These are phyloP conservation scores for Colletotrichum sp. DNA, from an alignment of 2,329 filamentous ascomycete genomes.

Conservation along the genomic window DNA sequence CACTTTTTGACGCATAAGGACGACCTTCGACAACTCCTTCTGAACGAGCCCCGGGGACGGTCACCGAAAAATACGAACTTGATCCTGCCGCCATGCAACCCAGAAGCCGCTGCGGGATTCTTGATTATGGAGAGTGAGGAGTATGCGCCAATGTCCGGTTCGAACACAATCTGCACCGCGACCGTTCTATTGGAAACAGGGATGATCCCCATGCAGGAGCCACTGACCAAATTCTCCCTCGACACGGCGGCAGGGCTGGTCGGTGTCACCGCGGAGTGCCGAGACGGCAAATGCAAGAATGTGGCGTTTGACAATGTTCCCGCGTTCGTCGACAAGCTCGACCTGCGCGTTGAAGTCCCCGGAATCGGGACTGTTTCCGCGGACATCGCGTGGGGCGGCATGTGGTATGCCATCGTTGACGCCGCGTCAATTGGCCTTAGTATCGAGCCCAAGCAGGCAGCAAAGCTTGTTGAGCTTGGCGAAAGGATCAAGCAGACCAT, in stretches of 20 bases:
- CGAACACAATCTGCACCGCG: constrained; percentile 45
- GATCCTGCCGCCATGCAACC: constrained; percentile 43
- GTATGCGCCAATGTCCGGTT: constrained; percentile 39
- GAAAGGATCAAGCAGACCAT: constrained; percentile 47
- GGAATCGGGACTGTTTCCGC: constrained; percentile 43
- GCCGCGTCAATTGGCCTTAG: constrained; percentile 37
- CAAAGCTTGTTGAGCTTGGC: constrained; percentile 44
- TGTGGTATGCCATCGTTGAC: constrained; percentile 49
- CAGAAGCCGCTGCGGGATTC: constrained; percentile 45
- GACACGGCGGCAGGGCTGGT: constrained; percentile 46
- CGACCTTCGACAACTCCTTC: constrained; percentile 37
- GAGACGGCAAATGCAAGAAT: constrained; percentile 44
- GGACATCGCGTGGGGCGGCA: constrained; percentile 52
- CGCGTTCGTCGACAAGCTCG: constrained; percentile 44
- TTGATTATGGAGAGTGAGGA: constrained; percentile 32
- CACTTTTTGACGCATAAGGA: constrained; percentile 44
- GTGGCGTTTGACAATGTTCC: constrained; percentile 52
- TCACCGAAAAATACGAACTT: constrained; percentile 40
- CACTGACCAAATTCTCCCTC: constrained; percentile 37
- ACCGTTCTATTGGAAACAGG: constrained; percentile 52
- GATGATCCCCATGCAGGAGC: constrained; percentile 47
- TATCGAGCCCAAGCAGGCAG: constrained; percentile 35
- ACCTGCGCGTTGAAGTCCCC: constrained; percentile 42
- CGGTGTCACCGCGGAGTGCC: constrained; percentile 42
- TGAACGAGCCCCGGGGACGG: constrained; percentile 45